phyloP scores from a whole-genome alignment of 495 filamentous ascomycete genomes.

The Niebla homalea region DNA sequence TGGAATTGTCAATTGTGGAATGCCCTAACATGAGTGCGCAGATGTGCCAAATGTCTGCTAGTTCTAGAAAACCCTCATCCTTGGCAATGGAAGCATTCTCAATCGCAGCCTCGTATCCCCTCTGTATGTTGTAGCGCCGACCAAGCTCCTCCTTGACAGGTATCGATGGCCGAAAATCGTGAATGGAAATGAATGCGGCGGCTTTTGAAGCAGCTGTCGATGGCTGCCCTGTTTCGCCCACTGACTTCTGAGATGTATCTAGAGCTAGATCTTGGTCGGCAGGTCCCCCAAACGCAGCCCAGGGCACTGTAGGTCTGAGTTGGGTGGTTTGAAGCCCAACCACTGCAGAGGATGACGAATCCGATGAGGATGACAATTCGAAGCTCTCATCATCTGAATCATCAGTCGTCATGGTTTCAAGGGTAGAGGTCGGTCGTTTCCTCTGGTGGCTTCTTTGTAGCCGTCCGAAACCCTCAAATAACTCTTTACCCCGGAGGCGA shows the following conservation, averaged over 20 bases:
- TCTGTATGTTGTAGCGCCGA: conserved; percentile 72
- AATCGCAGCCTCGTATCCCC: conserved; percentile 60
- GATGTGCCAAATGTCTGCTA: conserved; percentile 77
- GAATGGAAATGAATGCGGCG: conserved; percentile 52
- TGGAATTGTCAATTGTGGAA: background rate
- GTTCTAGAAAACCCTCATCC: conserved; percentile 56
- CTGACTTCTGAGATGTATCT: conserved; percentile 44
- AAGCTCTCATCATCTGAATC: conserved; percentile 48
- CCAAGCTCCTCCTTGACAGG: conserved; percentile 69
- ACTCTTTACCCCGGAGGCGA: conserved; percentile 41
- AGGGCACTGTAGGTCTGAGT: conserved; percentile 40
- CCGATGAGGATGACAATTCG: conserved; percentile 55
- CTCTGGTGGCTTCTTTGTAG: conserved; percentile 43
- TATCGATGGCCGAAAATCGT: conserved; percentile 51
- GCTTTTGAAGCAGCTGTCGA: conserved; percentile 25
- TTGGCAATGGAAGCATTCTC: conserved; percentile 72
- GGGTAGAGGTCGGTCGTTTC: conserved; percentile 30
- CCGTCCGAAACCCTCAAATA: conserved; percentile 84
- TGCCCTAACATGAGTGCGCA: conserved; percentile 55
- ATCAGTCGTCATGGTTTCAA: conserved; percentile 28
- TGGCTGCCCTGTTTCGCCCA: conserved; percentile 27
- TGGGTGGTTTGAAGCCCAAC: conserved; percentile 29
- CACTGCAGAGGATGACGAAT: conserved; percentile 48
- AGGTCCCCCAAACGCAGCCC: conserved; percentile 35
- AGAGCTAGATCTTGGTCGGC: conserved; percentile 34